Percentiles rank a stretch among this genome's conserved stretches.
Evolutionary conservation across 1,139 yeast species (phyloP).

Genomic region (Sugiyamaella xylanicola): DNA sequence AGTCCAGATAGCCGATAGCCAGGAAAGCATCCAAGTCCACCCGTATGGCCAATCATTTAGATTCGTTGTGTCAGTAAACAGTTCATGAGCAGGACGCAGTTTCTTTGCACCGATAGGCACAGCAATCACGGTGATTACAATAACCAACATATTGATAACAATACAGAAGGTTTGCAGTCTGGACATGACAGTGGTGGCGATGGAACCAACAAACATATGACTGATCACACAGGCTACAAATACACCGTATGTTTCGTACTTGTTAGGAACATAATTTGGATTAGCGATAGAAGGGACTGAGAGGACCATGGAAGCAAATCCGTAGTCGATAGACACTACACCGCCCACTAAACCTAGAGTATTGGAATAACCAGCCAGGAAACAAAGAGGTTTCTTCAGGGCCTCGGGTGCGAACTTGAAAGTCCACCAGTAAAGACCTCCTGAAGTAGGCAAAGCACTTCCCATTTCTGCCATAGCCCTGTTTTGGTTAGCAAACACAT

Average conservation of each 20-base stretch:
- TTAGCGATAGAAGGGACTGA: constrained; percentile 55
- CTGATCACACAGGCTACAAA: constrained; percentile 54
- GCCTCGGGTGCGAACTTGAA: constrained; percentile 55
- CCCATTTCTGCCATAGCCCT: constrained; percentile 61
- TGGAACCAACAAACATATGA: constrained; percentile 52
- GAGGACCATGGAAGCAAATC: constrained; percentile 57
- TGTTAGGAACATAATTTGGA: constrained; percentile 52
- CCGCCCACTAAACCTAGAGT: constrained; percentile 61
- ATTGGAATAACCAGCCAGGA: constrained; percentile 61
- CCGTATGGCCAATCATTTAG: constrained; percentile 62
- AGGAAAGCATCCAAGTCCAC: constrained; percentile 63
- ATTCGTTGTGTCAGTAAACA: constrained; percentile 60
- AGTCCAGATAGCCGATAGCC: constrained; percentile 59
- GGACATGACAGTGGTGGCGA: constrained; percentile 57
- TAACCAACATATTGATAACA: constrained; percentile 54
- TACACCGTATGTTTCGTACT: constrained; percentile 55
- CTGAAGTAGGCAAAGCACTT: constrained; percentile 65
- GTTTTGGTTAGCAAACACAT: constrained; percentile 28
- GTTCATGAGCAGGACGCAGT: constrained; percentile 43
- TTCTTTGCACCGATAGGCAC: constrained; percentile 51
- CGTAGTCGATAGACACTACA: constrained; percentile 59
- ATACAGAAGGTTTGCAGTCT: constrained; percentile 63
- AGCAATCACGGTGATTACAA: constrained; percentile 63
- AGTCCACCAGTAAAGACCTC: constrained; percentile 61
- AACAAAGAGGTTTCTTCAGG: constrained; percentile 51